Percentiles rank a stretch among this genome's conserved stretches.
These are phyloP conservation scores for Penicillium sp. DNA, from an alignment of 2,329 filamentous ascomycete genomes.

Conservation along the genomic window DNA sequence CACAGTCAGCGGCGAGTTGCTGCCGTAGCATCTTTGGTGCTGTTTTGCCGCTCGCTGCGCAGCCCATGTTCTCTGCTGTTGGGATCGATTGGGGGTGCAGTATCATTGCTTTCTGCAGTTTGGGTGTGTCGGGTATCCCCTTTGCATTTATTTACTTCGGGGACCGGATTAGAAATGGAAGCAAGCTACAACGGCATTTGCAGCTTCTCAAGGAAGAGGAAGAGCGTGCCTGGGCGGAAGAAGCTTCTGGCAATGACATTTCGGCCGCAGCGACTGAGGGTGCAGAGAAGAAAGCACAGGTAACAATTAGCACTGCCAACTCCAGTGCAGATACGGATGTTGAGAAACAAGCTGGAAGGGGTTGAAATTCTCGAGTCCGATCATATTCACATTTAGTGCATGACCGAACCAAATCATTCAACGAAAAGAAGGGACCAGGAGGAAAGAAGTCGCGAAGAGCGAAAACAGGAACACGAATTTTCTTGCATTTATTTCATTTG, in stretches of 20 bases:
- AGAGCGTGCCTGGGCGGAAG: constrained; percentile 17
- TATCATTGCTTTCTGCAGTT: constrained; percentile 37
- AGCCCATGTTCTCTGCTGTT: constrained; percentile 39
- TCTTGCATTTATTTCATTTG: background rate
- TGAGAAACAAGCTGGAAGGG: background rate
- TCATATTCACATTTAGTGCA: background rate
- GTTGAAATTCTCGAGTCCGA: background rate
- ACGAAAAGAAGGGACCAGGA: background rate
- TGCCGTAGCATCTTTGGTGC: constrained; percentile 52
- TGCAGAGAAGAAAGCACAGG: background rate
- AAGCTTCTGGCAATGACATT: background rate
- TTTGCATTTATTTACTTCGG: constrained; percentile 43
- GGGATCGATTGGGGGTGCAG: constrained; percentile 43
- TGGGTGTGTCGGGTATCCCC: constrained; percentile 37
- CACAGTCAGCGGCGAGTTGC: constrained; percentile 52
- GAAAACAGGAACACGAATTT: background rate
- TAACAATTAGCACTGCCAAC: background rate
- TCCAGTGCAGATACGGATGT: background rate
- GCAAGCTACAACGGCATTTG: constrained; percentile 41
- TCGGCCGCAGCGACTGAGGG: background rate
- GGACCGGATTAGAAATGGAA: constrained; percentile 35
- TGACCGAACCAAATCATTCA: background rate
- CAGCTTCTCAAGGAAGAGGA: constrained; percentile 33
- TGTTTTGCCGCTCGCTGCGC: constrained; percentile 54
- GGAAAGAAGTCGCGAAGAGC: background rate